Evolutionary conservation across 2,329 filamentous ascomycete species (phyloP).

Genomic region (Neophaeococcomyces aloes): DNA sequence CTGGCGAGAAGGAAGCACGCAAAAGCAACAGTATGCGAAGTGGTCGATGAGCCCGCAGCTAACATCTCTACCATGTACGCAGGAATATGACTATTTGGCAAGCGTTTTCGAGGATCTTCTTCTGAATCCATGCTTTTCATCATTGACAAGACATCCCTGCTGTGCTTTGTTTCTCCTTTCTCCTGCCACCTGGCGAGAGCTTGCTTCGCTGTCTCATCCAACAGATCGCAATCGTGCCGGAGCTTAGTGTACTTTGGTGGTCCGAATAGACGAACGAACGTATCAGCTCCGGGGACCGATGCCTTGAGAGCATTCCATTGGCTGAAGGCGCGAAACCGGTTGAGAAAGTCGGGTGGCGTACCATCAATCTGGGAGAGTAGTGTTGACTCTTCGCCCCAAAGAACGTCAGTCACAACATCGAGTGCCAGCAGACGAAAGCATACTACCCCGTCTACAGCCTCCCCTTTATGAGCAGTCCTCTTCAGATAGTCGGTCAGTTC

Average conservation of each 20-base stretch:
- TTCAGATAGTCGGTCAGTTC: too few relatives aligned
- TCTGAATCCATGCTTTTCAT: background rate
- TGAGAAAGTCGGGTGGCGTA: background rate
- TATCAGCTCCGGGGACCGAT: background rate
- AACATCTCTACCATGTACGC: slow-evolving; percentile 1
- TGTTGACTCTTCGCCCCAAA: background rate
- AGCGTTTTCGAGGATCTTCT: background rate
- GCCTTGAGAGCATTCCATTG: slow-evolving; percentile 1
- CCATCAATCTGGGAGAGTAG: background rate
- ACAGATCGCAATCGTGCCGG: too few relatives aligned
- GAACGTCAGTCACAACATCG: background rate
- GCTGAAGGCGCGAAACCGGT: slow-evolving; percentile 3
- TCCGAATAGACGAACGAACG: background rate
- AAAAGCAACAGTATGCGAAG: background rate
- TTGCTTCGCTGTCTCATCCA: background rate
- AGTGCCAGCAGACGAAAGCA: slow-evolving; percentile 3
- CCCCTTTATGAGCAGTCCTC: background rate
- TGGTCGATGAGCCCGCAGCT: slow-evolving; percentile 1
- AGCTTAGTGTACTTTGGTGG: background rate
- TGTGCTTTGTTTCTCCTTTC: background rate
- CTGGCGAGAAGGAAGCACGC: background rate
- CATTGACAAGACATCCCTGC: background rate
- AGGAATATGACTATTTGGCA: background rate
- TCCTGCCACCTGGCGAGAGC: background rate
- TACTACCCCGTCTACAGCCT: background rate